These are phyloP conservation scores for Chondrus crispus DNA, from an alignment of 23 red algal genomes.

Conservation along the genomic window DNA sequence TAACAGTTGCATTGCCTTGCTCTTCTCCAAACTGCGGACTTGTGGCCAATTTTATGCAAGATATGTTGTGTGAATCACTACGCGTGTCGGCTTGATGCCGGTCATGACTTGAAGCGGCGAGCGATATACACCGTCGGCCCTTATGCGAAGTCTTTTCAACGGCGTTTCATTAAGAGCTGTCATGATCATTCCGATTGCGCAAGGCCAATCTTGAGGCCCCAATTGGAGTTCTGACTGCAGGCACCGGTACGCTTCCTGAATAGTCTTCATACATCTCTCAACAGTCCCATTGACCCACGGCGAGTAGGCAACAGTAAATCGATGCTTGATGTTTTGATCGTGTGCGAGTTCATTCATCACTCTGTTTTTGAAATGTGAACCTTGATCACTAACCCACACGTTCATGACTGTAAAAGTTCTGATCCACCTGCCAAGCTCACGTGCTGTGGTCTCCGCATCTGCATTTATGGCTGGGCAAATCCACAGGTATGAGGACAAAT, in stretches of 20 bases:
- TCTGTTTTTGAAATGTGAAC: conserved; percentile 25
- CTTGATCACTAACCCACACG: neutral
- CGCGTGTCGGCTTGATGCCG: neutral
- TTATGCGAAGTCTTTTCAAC: neutral
- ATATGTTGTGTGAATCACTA: neutral
- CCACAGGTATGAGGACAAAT: neutral
- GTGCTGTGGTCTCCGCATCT: neutral
- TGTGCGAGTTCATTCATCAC: neutral
- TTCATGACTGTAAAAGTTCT: neutral
- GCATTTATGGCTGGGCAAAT: neutral
- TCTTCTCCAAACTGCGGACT: neutral
- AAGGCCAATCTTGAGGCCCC: neutral
- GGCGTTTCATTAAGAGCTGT: neutral
- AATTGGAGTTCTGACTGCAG: neutral
- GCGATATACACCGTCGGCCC: neutral
- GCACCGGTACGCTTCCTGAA: neutral
- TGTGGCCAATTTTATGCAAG: neutral
- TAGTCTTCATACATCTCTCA: neutral
- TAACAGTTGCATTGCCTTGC: neutral
- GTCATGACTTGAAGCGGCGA: neutral
- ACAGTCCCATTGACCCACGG: conserved; percentile 41
- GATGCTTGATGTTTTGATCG: neutral
- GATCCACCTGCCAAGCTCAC: neutral
- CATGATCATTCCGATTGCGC: neutral
- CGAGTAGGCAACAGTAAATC: conserved; percentile 14